Conservation (phyloP, 2,329 filamentous ascomycete species). For the Lecanosticta acicola region DNA sequence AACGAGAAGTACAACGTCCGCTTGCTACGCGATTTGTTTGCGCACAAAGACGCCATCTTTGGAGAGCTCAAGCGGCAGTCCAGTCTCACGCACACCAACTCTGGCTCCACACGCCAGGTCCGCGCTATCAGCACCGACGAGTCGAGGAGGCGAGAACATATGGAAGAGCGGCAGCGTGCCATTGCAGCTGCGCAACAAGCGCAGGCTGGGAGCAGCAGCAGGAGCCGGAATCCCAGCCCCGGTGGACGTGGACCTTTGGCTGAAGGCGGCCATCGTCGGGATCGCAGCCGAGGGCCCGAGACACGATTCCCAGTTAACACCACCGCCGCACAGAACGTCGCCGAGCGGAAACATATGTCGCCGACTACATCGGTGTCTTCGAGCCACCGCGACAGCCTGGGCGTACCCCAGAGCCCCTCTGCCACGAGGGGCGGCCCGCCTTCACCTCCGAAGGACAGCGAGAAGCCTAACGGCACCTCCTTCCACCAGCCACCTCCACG, state of each 20-base stretch:
- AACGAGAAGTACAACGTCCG: constrained; percentile 91
- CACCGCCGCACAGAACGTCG: constrained; percentile 42
- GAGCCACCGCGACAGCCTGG: constrained; percentile 60
- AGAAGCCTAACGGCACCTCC: constrained; percentile 21
- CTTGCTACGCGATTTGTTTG: constrained; percentile 83
- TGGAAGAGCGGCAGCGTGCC: constrained; percentile 86
- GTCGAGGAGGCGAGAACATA: constrained; percentile 85
- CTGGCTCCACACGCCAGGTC: constrained; percentile 53
- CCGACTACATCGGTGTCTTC: constrained; percentile 25
- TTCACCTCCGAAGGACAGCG: constrained; percentile 11
- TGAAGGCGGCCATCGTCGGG: constrained; percentile 60
- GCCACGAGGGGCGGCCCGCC: constrained; percentile 9
- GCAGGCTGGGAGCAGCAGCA: constrained; percentile 21
- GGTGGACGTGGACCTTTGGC: constrained; percentile 29
- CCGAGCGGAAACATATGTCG: constrained; percentile 38
- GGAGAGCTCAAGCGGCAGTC: constrained; percentile 90
- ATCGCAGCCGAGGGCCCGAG: constrained; percentile 61
- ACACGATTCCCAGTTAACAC: constrained; percentile 74
- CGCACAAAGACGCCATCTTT: constrained; percentile 92
- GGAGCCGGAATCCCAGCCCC: constrained; percentile 47
- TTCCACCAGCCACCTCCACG: constrained; percentile 29
- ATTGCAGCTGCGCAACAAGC: constrained; percentile 50
- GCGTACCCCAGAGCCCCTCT: constrained; percentile 63
- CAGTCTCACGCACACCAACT: constrained; percentile 60
- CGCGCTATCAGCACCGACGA: constrained; percentile 92